A percentile compares a stretch with the other conserved stretches of the same genome.
These are phyloP conservation scores for Annulohypoxylon stygium DNA, from an alignment of 495 filamentous ascomycete species.

Conservation along the genomic window DNA sequence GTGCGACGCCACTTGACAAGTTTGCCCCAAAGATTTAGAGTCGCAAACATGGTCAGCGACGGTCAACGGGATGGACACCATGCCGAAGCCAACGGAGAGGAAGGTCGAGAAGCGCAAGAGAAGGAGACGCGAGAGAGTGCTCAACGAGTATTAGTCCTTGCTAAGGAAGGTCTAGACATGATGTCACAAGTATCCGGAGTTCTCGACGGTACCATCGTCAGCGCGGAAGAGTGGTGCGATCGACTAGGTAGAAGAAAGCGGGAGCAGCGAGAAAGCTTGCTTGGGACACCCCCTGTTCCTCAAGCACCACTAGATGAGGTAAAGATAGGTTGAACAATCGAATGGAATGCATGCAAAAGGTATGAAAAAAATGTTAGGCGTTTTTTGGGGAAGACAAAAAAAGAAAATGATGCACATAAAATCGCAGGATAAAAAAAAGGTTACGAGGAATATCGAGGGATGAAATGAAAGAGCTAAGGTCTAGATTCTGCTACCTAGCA, in stretches of 20 bases:
- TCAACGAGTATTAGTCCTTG: conserved; percentile 80
- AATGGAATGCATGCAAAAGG: conserved; percentile 34
- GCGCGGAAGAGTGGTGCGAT: conserved; percentile 89
- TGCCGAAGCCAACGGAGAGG: conserved; percentile 56
- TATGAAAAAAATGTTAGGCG: conserved; percentile 42
- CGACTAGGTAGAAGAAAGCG: conserved; percentile 71
- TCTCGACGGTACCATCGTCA: conserved; percentile 84
- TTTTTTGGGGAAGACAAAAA: conserved; percentile 43
- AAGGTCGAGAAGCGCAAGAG: conserved; percentile 43
- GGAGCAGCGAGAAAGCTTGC: conserved; percentile 47
- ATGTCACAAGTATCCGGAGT: conserved; percentile 85
- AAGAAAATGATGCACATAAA: conserved; percentile 39
- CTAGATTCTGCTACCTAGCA: conserved; percentile 23
- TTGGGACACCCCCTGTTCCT: conserved; percentile 28
- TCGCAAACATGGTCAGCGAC: conserved; percentile 62
- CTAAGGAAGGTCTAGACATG: conserved; percentile 89
- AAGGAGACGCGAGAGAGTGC: conserved; percentile 65
- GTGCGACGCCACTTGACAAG: conserved; percentile 84
- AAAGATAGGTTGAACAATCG: conserved; percentile 46
- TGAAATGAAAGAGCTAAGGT: conserved; percentile 26
- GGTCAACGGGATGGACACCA: conserved; percentile 46
- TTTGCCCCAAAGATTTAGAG: conserved; percentile 80
- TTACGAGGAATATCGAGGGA: conserved; percentile 31
- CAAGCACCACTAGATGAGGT: conserved; percentile 39
- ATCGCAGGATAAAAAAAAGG: conserved; percentile 22